Conservation (phyloP, 75 land plant genomes). For the Cunninghamia lanceolata region DNA sequence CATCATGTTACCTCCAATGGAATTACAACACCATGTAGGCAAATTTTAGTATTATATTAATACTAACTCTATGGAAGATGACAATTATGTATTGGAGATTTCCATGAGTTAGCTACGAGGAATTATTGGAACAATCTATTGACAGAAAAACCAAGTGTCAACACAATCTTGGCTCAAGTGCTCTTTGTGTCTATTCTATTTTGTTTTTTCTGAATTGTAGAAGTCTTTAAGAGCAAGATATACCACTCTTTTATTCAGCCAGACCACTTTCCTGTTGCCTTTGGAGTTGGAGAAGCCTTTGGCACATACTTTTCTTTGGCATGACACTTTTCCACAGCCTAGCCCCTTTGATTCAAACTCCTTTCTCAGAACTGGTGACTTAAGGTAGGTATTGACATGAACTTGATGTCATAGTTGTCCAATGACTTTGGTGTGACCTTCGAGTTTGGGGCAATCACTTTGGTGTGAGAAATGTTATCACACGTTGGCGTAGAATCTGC, state of each 20-base stretch:
- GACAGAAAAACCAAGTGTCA: not conserved
- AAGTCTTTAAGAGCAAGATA: not conserved
- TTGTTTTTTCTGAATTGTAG: too few species aligned
- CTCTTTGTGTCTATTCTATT: not conserved
- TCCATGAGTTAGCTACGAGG: not conserved
- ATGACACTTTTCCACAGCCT: too few species aligned
- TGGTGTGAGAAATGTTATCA: too few species aligned
- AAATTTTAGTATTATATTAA: too few species aligned
- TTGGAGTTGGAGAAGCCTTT: not conserved
- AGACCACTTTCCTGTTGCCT: not conserved
- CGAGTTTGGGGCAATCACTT: too few species aligned
- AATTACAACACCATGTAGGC: not conserved
- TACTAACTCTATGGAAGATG: not conserved
- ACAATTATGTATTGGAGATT: not conserved
- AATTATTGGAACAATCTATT: too few species aligned
- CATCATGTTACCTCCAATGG: not conserved
- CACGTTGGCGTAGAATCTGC: too few species aligned
- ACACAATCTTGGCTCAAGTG: not conserved
- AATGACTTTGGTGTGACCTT: too few species aligned
- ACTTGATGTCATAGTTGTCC: too few species aligned
- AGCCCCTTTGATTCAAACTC: too few species aligned
- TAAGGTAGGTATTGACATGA: too few species aligned
- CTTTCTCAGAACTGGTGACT: too few species aligned
- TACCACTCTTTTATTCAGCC: not conserved
- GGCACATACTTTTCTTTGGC: not conserved